Conservation (phyloP, 306 rosid species). For the Pachyrhizus erosus region DNA sequence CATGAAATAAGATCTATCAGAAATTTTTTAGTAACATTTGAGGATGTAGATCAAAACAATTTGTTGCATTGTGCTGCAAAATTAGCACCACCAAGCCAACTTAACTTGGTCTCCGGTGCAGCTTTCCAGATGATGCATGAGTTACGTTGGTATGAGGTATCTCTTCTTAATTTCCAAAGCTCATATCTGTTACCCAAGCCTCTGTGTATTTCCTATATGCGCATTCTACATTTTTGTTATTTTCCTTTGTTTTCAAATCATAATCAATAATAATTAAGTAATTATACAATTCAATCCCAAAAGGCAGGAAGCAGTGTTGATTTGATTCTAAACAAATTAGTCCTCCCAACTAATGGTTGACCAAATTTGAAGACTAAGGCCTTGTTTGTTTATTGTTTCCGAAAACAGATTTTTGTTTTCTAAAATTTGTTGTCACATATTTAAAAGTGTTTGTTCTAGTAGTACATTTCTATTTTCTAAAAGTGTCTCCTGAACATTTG, state of each 20-base stretch:
- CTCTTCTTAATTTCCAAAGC: not conserved
- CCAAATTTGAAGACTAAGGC: not conserved
- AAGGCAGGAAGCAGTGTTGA: not conserved
- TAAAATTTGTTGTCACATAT: no score
- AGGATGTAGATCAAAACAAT: slow-evolving; percentile 22
- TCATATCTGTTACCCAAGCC: not conserved
- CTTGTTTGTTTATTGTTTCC: no score
- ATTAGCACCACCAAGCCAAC: slow-evolving; percentile 31
- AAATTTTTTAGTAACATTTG: not conserved
- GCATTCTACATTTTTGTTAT: not conserved
- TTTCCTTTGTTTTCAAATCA: not conserved
- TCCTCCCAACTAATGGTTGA: not conserved
- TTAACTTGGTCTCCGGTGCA: slow-evolving; percentile 32
- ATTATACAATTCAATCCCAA: not conserved
- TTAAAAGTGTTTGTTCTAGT: no score
- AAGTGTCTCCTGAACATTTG: no score
- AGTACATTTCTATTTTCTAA: no score
- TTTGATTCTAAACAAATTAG: no score
- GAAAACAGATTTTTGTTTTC: no score
- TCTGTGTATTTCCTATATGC: not conserved
- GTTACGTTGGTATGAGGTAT: slow-evolving; percentile 34
- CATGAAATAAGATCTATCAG: slow-evolving; percentile 4
- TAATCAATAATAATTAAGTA: not conserved
- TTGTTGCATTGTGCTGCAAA: slow-evolving; percentile 41
- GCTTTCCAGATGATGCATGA: slow-evolving; percentile 39